phyloP scores from a whole-genome alignment of 208 protist genomes.

The Balamuthia mandrillaris region DNA sequence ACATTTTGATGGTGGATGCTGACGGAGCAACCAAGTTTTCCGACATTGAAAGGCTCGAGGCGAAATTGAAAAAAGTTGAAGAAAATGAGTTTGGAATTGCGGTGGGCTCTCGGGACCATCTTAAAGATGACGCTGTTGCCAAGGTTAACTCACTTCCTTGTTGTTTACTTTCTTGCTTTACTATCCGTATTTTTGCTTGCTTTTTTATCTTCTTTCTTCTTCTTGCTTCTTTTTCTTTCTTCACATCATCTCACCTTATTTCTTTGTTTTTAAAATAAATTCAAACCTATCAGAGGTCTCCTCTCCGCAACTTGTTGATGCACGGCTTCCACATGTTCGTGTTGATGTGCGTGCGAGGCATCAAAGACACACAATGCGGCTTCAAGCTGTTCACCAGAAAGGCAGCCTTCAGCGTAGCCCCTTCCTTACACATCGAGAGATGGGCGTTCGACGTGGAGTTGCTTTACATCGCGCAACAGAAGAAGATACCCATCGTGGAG shows the following conservation, averaged over 20 bases:
- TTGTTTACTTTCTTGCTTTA: neutral
- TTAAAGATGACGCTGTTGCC: constrained; percentile 60
- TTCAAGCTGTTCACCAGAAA: constrained; percentile 78
- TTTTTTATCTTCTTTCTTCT: neutral
- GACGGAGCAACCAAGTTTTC: constrained; percentile 75
- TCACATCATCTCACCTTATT: neutral
- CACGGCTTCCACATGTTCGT: constrained; percentile 75
- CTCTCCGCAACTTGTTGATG: constrained; percentile 39
- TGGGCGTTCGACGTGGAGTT: constrained; percentile 82
- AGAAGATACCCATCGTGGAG: constrained; percentile 66
- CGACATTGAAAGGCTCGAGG: constrained; percentile 57
- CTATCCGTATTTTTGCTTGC: neutral
- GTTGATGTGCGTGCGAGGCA: constrained; percentile 43
- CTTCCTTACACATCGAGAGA: constrained; percentile 41
- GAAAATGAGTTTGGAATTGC: constrained; percentile 48
- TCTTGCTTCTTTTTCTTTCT: neutral
- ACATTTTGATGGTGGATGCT: constrained; percentile 75
- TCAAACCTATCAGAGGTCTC: constrained; percentile 39
- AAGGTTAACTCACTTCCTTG: constrained; percentile 3
- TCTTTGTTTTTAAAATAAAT: neutral
- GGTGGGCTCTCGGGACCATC: constrained; percentile 65
- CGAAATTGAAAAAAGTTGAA: constrained; percentile 20
- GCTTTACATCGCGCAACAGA: constrained; percentile 62
- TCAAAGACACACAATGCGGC: constrained; percentile 80
- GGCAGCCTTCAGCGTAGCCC: constrained; percentile 61